Conservation (phyloP, 2,329 filamentous ascomycete species). For the Aspergillus tanneri region DNA sequence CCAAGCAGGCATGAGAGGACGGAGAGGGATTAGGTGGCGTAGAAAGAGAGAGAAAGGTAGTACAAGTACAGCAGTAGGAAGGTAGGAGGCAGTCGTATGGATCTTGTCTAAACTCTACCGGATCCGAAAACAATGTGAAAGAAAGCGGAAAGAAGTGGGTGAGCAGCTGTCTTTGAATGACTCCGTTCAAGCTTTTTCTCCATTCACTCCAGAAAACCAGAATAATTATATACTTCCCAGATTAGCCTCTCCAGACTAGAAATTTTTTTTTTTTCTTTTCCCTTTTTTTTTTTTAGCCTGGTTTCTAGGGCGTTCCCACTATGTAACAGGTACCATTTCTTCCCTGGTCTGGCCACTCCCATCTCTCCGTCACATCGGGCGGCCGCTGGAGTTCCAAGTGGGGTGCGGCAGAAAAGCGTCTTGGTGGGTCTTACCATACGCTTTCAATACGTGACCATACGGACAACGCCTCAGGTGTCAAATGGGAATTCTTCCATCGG, state of each 20-base stretch:
- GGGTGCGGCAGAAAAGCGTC: slow-evolving; percentile 24
- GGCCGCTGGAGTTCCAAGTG: slow-evolving; percentile 15
- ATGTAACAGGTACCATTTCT: slow-evolving; percentile 26
- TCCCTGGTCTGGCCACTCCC: slow-evolving; percentile 27
- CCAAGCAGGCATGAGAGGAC: background rate
- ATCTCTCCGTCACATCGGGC: slow-evolving; percentile 17
- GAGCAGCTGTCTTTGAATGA: slow-evolving; percentile 24
- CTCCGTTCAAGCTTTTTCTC: slow-evolving; percentile 15
- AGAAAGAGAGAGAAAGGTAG: background rate
- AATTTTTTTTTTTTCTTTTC: slow-evolving; percentile 23
- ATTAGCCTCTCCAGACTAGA: background rate
- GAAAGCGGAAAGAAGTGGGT: slow-evolving; percentile 15
- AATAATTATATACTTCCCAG: slow-evolving; percentile 9
- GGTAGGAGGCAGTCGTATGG: too few species aligned
- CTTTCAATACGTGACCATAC: slow-evolving; percentile 19
- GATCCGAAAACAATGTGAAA: slow-evolving; percentile 2
- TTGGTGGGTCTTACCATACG: slow-evolving; percentile 27
- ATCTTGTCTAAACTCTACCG: background rate
- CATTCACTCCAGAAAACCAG: slow-evolving; percentile 5
- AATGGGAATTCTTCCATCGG: background rate
- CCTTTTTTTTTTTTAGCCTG: slow-evolving; percentile 15
- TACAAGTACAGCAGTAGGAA: background rate
- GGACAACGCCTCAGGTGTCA: slow-evolving; percentile 4
- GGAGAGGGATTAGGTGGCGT: background rate
- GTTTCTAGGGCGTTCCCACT: slow-evolving; percentile 29